Conservation (phyloP, 768 basidiomycete species). For the Mycena floridula region DNA sequence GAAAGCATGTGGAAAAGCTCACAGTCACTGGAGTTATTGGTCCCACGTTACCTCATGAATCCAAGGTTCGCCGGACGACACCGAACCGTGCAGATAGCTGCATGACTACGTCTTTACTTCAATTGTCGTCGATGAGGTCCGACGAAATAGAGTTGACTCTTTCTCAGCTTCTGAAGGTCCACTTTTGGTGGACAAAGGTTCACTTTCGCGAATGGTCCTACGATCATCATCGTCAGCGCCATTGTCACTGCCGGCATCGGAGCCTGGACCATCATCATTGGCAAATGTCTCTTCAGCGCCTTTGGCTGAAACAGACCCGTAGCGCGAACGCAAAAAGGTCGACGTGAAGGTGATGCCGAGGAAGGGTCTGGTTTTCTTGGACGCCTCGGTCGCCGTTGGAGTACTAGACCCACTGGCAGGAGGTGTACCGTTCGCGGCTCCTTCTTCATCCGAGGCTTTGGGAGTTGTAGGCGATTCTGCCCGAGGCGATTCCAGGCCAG, state of each 20-base stretch:
- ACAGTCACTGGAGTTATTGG: too few species aligned
- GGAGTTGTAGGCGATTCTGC: slow-evolving; percentile 27
- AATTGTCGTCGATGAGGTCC: too few species aligned
- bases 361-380: slow-evolving; percentile 39
- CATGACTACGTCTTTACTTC: too few species aligned
- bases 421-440: slow-evolving; percentile 32
- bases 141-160: too few species aligned
- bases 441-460: slow-evolving; percentile 23
- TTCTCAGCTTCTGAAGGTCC: too few species aligned
- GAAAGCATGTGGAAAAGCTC: too few species aligned
- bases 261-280: slow-evolving; percentile 7
- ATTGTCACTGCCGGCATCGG: slow-evolving; percentile 5
- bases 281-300: slow-evolving; percentile 18
- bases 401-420: slow-evolving; percentile 53
- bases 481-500: slow-evolving; percentile 16
- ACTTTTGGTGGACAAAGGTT: too few species aligned
- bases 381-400: slow-evolving; percentile 40
- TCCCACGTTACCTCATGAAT: too few species aligned
- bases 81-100: too few species aligned
- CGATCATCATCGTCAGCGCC: slow-evolving; percentile 34
- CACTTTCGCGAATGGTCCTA: slow-evolving; percentile 22
- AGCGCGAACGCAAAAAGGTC: slow-evolving; percentile 56
- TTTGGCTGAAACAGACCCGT: slow-evolving; percentile 34
- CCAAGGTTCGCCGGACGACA: too few species aligned
- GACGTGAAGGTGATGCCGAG: slow-evolving; percentile 59